Base-by-base conservation (phyloP, 306 rosid species). In the Prosopis cineraria region DNA sequence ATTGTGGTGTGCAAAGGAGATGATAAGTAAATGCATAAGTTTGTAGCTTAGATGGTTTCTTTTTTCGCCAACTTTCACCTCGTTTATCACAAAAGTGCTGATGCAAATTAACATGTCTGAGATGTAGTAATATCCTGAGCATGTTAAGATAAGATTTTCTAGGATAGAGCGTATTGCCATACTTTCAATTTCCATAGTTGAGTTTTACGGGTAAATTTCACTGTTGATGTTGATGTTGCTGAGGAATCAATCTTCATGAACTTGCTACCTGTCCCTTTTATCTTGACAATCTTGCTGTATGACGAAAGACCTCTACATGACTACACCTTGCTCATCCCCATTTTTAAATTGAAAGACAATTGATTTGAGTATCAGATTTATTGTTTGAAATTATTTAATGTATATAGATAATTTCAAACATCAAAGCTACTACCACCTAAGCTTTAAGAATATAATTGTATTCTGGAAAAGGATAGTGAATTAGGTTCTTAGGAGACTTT, bases 71-170 rank as follows among this genome's bases (percentile, higher is more conserved):
- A n/a, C 52, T 17, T 78, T 73, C 58, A 13, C 60, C 73, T 45
- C 79, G 80, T 74, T 83, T 52, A 75, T 40, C 53, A 33, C 37
- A 40, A 48, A 55, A 56, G 34, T 64, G 44, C 39, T 20, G 36
- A 3, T 63, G 52, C 44, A 70, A 63, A 52, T 10, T 62, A 47
- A 33, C 69, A 58, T 80, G 20, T 39, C 48, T 76, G 31, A 59
- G 31, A 41, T 84, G 37, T 69, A 68, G 73, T 77, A 73, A 17
- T 68, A 33, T 50, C 20, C 65, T 33, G 74, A 59, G 68, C 74
- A 25, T 58, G 3, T 27, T 22, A 20, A 11, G 29, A 76, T 41
- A n/a, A 50, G 74, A 43, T 24, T 75, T 66, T 20, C 29, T 2
- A 7, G 7, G 60, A 64, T 41, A 17, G 17, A 6, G 43, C n/a